Evolutionary conservation across 192 early-diverging fungal genomes (phyloP), one percentile per base, ranked within the genome.

Genomic region (Gigaspora rosea): DNA sequence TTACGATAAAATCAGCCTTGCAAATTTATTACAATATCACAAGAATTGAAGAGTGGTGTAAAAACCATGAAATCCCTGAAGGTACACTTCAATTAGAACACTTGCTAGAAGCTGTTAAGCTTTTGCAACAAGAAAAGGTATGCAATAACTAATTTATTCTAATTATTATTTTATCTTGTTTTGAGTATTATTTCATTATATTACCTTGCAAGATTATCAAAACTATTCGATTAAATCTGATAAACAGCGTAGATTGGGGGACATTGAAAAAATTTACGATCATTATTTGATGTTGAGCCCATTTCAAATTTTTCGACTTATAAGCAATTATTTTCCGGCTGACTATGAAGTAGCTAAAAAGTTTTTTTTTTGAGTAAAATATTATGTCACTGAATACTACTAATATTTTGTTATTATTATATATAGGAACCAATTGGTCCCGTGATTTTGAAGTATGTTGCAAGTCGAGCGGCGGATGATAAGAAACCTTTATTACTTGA

Each of bases 11-110:
- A 18, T 54, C 12, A 90, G 91, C 91, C 33, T 95, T 97, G 89
- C 98, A 99, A 88, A 97, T 99, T 79, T 96, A 98, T 86, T 99
- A 97, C 86, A 99, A 99, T 75, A 91, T 98, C 59, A 94, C 94
- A 6, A 90, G 96, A 22, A 90, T 99, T 75, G 95, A 98, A 83
- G 98, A 99, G 82, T 99, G 98, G 98, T 98, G 96, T 90, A 97
- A 96, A 82, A 91, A 92, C 22, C 95, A 98, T 81, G 92, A 91
- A 49, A 93, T 97, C n/a, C 87, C 93, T 41, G 98, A 99, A 81
- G 91, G 92, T 51, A 91, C 88, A 2, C 86, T 97, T 71, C 95
- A 98, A 79, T 84, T 97, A 4, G 96, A 98, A 80, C 95, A 95
- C 74, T 83, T 99, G 72, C 88, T 96, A 81, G 96, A 99, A 83